Conservation (phyloP, 345 rosid species). For the Citrus glauca region DNA sequence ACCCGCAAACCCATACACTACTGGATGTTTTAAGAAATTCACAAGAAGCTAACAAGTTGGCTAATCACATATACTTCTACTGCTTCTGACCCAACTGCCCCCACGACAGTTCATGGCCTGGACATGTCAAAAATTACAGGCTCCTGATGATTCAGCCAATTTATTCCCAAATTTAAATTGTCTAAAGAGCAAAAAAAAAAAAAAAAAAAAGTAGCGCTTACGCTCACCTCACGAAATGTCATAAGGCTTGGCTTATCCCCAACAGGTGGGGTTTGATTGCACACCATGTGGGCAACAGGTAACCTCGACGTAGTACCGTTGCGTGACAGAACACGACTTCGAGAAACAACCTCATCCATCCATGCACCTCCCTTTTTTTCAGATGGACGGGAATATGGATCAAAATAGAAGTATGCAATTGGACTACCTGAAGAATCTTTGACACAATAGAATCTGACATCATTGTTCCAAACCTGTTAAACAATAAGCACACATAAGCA, state of each 20-base stretch:
- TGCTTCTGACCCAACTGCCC: background rate
- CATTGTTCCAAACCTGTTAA: constrained; percentile 82
- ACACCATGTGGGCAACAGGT: constrained; percentile 90
- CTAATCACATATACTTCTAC: background rate
- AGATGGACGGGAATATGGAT: constrained; percentile 94
- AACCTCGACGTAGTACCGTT: constrained; percentile 50
- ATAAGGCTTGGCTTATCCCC: constrained; percentile 92
- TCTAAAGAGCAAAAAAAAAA: background rate
- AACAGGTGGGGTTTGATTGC: constrained; percentile 94
- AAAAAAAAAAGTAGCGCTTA: background rate
- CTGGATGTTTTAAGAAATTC: background rate
- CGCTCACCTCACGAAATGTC: constrained; percentile 86
- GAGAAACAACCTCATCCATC: constrained; percentile 83
- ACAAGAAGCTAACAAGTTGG: background rate
- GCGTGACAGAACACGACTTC: constrained; percentile 66
- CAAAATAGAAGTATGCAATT: constrained; percentile 86
- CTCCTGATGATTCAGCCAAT: background rate
- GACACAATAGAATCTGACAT: constrained; percentile 75
- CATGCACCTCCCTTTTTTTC: constrained; percentile 90
- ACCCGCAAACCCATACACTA: background rate
- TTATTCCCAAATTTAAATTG: constrained; percentile 9
- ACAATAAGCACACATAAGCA: constrained; percentile 15
- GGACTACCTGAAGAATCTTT: constrained; percentile 82
- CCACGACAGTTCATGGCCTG: background rate
- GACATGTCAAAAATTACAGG: background rate